Evolutionary conservation across 768 basidiomycete genomes (phyloP), one percentile per base, ranked within the genome.

Genomic region (Fistulinella prunicolor): DNA sequence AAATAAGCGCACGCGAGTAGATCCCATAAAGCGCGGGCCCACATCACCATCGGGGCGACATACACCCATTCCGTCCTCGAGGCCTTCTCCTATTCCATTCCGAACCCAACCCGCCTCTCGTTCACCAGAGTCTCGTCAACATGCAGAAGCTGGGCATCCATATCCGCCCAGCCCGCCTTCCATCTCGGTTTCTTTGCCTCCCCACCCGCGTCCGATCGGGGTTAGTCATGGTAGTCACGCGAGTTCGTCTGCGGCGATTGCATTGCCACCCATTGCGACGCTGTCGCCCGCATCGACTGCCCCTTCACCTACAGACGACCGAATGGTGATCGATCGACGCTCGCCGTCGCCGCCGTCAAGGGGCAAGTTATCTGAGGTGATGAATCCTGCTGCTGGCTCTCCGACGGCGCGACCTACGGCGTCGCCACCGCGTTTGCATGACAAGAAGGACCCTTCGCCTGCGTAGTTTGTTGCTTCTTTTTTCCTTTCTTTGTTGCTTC

Each of bases 131-230:
- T 72, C 76, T 12, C 80, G 83, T 24, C 80, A 78, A 44, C 65
- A 63, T 3, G 47, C 22, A 4, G 67, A 68, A n/a, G 44, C 28
- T 22, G 55, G 55, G 20, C 64, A 62, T 20, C 9, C 53, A 23
- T 80, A 76, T 48, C 72, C 76, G 30, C 70, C 78, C 50, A 73
- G 59, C 40, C 70, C 46, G 74, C 82, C 86, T 0, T 64, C 81
- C 21, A 68, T 86, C 12, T 76, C 83, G 6, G 74, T 76, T 24
- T 77, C 79, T 7, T 73, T 89, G 26, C 87, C 87, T 35, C 84
- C 85, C 21, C 87, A 87, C 60, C 86, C 87, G 38, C 77, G 83
- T 21, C 86, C 86, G 10, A 75, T 86, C 42, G 86, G 86, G 14
- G 59, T 69, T 1, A 77, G 80, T 1, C 68, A 79, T 42, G 66